Evolutionary conservation across 805 yeast species (phyloP), one percentile per base, ranked within the genome.

Genomic region (Saccharomycopsis selenospora): DNA sequence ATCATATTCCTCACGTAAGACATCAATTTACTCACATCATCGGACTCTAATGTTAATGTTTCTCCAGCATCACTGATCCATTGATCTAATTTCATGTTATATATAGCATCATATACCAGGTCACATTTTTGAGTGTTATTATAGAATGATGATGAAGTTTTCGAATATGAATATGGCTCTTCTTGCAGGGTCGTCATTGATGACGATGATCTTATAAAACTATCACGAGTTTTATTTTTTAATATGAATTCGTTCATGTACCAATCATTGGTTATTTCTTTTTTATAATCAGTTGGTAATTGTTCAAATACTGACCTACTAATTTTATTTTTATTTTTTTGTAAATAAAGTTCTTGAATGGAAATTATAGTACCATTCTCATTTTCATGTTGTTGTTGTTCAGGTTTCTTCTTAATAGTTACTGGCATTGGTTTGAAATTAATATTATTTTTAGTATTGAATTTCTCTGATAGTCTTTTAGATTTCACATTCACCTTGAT

Each of bases 401-500:
- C 4, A 25, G 3, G 3, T 28, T 42, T 20, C 10, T 17, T 28
- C 5, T 6, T 38, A 18, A 3, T 27, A n/a, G n/a, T n/a, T n/a
- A n/a, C n/a, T n/a, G n/a, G n/a, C n/a, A n/a, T n/a, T n/a, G n/a
- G n/a, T 13, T 36, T 44, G n/a, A 17, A 17, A 18, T 13, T 25
- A 13, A 49, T 18, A 38, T 42, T 27, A 36, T 41, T 33, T 22
- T 45, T 49, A 36, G 25, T 30, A 13, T 36, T 25, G 14, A 52
- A 30, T 11, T 41, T 36, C 33, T 40, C 42, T 1, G 27, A 11
- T n/a, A 49, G 18, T 29, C 29, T 43, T 13, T 43, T 45, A 7
- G 49, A 43, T 5, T 66, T 56, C 26, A 82, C 58, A 52, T 83
- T 87, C 3, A 61, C 60, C 51, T 66, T 68, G 1, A 89, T 59